Percentiles rank a stretch among this genome's conserved stretches.
phyloP scores from a whole-genome alignment of 371 early-diverging fungal genomes.

The Ordospora colligata region DNA sequence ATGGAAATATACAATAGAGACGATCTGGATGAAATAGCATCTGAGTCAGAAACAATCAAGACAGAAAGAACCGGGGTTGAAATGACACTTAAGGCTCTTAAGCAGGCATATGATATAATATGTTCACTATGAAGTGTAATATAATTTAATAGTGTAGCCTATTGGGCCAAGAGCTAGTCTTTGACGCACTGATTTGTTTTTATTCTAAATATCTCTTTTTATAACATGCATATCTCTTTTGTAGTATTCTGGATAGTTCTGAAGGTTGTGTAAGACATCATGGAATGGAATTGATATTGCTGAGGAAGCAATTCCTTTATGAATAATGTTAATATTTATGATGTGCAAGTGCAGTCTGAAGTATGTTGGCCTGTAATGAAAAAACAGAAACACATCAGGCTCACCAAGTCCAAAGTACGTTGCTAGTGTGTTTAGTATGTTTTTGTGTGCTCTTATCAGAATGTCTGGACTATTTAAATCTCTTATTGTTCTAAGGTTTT shows the following conservation, averaged over 20 bases:
- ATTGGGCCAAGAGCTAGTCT: not conserved
- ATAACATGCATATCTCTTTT: constrained; percentile 33
- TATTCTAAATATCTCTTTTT: not conserved
- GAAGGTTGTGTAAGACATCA: constrained; percentile 49
- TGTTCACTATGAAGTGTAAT: not conserved
- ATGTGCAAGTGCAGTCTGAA: constrained; percentile 47
- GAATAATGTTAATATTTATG: constrained; percentile 33
- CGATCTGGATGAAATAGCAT: constrained; percentile 73
- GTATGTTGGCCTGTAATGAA: constrained; percentile 50
- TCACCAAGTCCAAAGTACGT: not conserved
- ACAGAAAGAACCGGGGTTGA: constrained; percentile 65
- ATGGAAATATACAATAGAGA: constrained; percentile 84
- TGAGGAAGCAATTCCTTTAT: not conserved
- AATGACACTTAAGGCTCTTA: constrained; percentile 66
- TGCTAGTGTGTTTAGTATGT: not conserved
- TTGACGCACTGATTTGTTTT: not conserved
- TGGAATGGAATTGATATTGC: constrained; percentile 38
- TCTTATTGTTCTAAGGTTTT: constrained; percentile 24
- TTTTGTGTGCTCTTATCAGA: constrained; percentile 3
- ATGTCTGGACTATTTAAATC: constrained; percentile 2
- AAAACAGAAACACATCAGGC: constrained; percentile 31
- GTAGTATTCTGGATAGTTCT: constrained; percentile 41
- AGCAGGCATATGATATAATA: constrained; percentile 63
- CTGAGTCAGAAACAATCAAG: constrained; percentile 80
- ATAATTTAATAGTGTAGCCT: too few relatives aligned